A percentile compares a stretch with the other conserved stretches of the same genome.
These are phyloP conservation scores for Flaveria brownii DNA, from an alignment of 129 eudicot species.

Conservation along the genomic window DNA sequence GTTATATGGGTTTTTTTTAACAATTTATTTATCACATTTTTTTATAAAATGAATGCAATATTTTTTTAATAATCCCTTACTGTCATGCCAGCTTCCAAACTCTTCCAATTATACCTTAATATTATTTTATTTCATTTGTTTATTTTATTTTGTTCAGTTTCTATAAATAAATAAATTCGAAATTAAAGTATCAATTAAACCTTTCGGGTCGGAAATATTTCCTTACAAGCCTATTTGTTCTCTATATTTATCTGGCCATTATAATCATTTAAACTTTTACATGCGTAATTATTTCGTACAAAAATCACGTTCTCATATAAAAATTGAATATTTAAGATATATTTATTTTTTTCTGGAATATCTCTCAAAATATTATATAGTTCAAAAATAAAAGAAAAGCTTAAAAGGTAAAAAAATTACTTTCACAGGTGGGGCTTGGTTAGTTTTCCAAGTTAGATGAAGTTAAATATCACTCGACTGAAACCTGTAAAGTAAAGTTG, in stretches of 20 bases:
- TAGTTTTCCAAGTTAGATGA: slow-evolving; percentile 14
- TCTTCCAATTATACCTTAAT: slow-evolving; percentile 13
- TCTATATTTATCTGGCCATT: background rate
- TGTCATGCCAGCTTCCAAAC: slow-evolving; percentile 22
- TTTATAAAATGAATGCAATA: background rate
- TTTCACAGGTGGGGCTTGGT: slow-evolving; percentile 1
- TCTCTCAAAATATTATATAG: background rate
- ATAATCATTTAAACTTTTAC: background rate
- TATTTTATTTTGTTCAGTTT: background rate
- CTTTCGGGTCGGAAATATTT: background rate
- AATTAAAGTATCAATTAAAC: background rate
- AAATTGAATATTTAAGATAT: background rate
- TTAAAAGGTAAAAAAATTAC: background rate
- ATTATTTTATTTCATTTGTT: background rate
- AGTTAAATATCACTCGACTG: slow-evolving; percentile 15
- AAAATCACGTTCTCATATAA: background rate
- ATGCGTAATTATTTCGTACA: slow-evolving; percentile 5
- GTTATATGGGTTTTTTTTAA: slow-evolving; percentile 31
- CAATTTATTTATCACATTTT: background rate
- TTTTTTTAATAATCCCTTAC: background rate
- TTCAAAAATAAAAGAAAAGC: background rate
- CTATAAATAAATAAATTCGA: background rate
- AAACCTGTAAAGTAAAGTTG: background rate
- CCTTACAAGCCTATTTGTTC: background rate
- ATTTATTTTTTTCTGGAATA: background rate